A percentile compares a stretch with the other conserved stretches of the same genome.
Evolutionary conservation across 2,329 filamentous ascomycete genomes (phyloP).

Genomic region (Leptographium wingfieldii): DNA sequence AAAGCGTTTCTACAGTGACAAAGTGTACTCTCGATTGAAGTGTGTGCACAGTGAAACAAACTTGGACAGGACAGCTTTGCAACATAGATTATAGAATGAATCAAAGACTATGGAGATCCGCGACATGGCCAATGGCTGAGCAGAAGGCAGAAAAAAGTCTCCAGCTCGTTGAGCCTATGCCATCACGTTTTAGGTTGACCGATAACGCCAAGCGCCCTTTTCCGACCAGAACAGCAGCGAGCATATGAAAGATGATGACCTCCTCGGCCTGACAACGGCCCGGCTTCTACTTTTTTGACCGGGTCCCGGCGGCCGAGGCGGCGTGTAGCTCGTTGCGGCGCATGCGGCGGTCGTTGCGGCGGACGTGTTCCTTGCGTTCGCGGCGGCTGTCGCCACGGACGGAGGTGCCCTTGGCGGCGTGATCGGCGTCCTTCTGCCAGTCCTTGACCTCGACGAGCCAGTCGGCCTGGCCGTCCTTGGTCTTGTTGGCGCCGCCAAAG

Average conservation of each 20-base stretch:
- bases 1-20: too few species aligned
- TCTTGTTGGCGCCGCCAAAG: slow-evolving; percentile 82
- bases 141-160: not conserved
- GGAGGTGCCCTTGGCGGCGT: slow-evolving; percentile 45
- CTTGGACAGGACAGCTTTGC: not conserved
- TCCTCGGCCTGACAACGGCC: too few species aligned
- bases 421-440: slow-evolving; percentile 53
- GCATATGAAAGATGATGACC: not conserved
- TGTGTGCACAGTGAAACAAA: too few species aligned
- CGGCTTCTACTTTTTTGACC: not conserved
- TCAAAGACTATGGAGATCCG: not conserved
- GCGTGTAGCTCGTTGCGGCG: slow-evolving; percentile 49
- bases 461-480: slow-evolving; percentile 67
- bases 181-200: not conserved
- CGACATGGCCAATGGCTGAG: not conserved
- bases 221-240: not conserved
- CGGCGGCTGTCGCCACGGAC: slow-evolving; percentile 49
- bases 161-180: not conserved
- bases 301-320: not conserved
- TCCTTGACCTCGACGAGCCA: slow-evolving; percentile 84
- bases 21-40: too few species aligned
- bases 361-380: slow-evolving; percentile 55
- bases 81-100: not conserved
- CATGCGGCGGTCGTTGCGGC: slow-evolving; percentile 58
- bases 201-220: not conserved